A percentile compares a stretch with the other conserved stretches of the same genome.
Conservation (phyloP, 768 basidiomycete genomes). For the Mycena haematopus region DNA sequence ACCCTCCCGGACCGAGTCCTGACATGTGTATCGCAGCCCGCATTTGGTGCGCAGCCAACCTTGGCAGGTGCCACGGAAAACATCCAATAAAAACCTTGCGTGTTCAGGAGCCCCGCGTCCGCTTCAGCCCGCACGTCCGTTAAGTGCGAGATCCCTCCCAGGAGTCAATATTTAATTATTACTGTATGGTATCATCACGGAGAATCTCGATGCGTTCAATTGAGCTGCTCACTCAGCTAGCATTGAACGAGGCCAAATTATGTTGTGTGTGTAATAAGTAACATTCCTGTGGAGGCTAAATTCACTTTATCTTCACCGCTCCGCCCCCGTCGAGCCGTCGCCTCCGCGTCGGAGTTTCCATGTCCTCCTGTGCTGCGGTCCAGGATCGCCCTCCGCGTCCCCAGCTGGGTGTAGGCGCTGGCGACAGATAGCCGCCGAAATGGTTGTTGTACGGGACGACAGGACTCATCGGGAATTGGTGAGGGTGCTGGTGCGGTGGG, state of each 20-base stretch:
- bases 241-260: conserved; percentile 14
- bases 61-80: conserved; percentile 7
- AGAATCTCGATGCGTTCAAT: conserved; percentile 5
- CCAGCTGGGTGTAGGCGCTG: conserved; percentile 56
- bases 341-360: conserved; percentile 54
- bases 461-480: conserved; percentile 41
- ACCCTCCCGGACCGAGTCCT: conserved; percentile 6
- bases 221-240: neutral
- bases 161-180: neutral
- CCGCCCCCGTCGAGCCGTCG: conserved; percentile 63
- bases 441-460: conserved; percentile 44
- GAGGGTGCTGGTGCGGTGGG: conserved; percentile 15
- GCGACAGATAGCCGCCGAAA: conserved; percentile 54
- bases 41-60: conserved; percentile 10
- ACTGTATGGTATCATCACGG: neutral
- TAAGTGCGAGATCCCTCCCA: conserved; percentile 15
- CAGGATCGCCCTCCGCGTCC: conserved; percentile 43
- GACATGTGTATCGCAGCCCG: conserved; percentile 25
- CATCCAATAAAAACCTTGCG: neutral
- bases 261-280: neutral
- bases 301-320: conserved; percentile 60
- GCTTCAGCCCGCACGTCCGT: conserved; percentile 16
- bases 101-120: conserved; percentile 8
- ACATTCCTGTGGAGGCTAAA: neutral
- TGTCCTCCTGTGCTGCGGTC: conserved; percentile 47